These are phyloP conservation scores for Akanthomyces lecanii DNA, from an alignment of 2,329 filamentous ascomycete species.

Conservation along the genomic window DNA sequence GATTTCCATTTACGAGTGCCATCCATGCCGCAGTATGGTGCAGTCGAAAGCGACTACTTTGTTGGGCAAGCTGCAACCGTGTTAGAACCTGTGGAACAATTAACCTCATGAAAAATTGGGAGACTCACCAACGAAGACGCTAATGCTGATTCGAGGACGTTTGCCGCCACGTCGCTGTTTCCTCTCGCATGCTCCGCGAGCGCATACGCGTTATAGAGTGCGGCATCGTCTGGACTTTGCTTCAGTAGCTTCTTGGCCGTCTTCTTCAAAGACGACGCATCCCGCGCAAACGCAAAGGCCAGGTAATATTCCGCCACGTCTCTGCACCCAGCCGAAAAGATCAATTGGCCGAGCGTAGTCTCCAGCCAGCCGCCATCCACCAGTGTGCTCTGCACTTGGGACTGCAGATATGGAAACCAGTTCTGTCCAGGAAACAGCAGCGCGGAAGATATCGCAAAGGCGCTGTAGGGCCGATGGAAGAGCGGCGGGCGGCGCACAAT, in stretches of 20 bases:
- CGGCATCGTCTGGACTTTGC: conserved; percentile 56
- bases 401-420: conserved; percentile 1
- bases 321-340: conserved; percentile 35
- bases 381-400: not conserved
- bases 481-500: conserved; percentile 10
- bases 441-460: not conserved
- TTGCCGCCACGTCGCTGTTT: conserved; percentile 54
- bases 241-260: conserved; percentile 75
- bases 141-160: conserved; percentile 64
- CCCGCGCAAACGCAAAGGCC: conserved; percentile 58
- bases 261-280: conserved; percentile 57
- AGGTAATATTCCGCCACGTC: conserved; percentile 64
- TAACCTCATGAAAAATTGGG: too few relatives aligned
- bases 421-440: not conserved
- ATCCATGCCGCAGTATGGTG: conserved; percentile 59
- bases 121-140: conserved; percentile 29
- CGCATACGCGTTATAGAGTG: conserved; percentile 76
- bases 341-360: conserved; percentile 41
- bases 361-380: conserved; percentile 4
- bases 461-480: not conserved
- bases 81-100: not conserved
- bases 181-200: conserved; percentile 61
- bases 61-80: not conserved
- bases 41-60: not conserved
- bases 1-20: conserved; percentile 41